Evolutionary conservation across 2,329 filamentous ascomycete genomes (phyloP), one percentile per base, ranked within the genome.

Genomic region (Fusarium temperatum): DNA sequence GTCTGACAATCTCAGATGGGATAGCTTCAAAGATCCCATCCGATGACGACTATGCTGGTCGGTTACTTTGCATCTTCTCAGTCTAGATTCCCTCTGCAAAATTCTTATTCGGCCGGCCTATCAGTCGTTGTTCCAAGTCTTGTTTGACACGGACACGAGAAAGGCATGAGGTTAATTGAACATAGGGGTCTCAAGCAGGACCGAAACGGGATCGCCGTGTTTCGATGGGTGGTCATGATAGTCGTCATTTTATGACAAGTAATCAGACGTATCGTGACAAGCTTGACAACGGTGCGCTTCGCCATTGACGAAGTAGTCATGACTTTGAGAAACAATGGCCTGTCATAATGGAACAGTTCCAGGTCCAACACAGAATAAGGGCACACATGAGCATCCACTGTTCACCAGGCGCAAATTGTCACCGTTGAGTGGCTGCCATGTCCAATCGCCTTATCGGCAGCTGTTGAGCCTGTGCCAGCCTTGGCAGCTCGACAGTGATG

Each of bases 361-460:
- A 65, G 63, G 61, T 47, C 62, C 59, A 44, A 42, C 17, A 44
- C 18, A 45, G 36, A 48, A 35, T 54, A 67, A 75, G 62, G 73
- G 65, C 58, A 67, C 38, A 65, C 57, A 63, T 66, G 70, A 63
- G 70, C 68, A 73, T 69, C 73, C 66, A 57, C 56, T 61, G 68
- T 35, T 67, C 59, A 48, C 69, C 55, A 63, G 44, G 61, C 42
- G 56, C 63, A 64, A 62, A 66, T 68, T 64, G 67, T 66, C 57
- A 63, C 54, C 60, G 28, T 63, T 78, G 57, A 72, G 51, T 78
- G 76, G 75, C 60, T 58, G 39, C 41, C 38, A 56, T 63, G 72
- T 36, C 74, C 77, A 78, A 78, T 78, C 74, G 77, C 74, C 74
- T 78, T 77, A 78, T 78, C 77, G 76, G 72, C 76, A 78, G 54